A percentile compares a stretch with the other conserved stretches of the same genome.
phyloP scores from a whole-genome alignment of 495 filamentous ascomycete species.

The Viridothelium virens region DNA sequence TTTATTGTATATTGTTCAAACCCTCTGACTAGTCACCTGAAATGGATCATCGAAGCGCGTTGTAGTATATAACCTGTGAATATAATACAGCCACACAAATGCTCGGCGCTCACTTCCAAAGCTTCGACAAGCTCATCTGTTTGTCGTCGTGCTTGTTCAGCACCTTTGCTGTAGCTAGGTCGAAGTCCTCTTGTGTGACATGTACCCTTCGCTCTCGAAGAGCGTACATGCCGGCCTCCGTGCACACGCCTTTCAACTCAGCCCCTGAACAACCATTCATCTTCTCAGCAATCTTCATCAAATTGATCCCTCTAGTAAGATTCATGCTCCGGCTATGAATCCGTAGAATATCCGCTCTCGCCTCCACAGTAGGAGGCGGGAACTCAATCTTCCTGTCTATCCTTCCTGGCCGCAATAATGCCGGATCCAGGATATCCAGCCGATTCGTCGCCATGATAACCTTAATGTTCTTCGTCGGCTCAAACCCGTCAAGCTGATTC shows the following conservation, averaged over 20 bases:
- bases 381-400: conserved; percentile 99
- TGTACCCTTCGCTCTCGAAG: conserved; percentile 91
- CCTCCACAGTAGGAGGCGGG: conserved; percentile 93
- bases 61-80: not conserved
- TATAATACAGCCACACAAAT: not conserved
- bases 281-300: conserved; percentile 98
- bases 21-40: no score
- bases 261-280: conserved; percentile 99
- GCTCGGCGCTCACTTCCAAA: conserved; percentile 64
- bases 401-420: conserved; percentile 83
- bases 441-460: conserved; percentile 99
- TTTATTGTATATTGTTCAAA: no score
- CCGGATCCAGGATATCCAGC: conserved; percentile 93
- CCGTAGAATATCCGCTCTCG: conserved; percentile 91
- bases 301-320: conserved; percentile 91
- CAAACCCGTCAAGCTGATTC: conserved; percentile 98
- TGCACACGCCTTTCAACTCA: conserved; percentile 95
- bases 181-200: conserved; percentile 98
- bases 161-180: conserved; percentile 97
- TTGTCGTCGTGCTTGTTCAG: conserved; percentile 99
- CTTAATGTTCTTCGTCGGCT: conserved; percentile 99
- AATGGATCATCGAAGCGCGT: no score
- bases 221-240: conserved; percentile 96
- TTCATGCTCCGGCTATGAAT: conserved; percentile 99
- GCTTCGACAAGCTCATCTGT: conserved; percentile 78